A percentile compares a stretch with the other conserved stretches of the same genome.
Evolutionary conservation across 176 grass and related monocot species (phyloP).

Genomic region (Oryza glumipatula): DNA sequence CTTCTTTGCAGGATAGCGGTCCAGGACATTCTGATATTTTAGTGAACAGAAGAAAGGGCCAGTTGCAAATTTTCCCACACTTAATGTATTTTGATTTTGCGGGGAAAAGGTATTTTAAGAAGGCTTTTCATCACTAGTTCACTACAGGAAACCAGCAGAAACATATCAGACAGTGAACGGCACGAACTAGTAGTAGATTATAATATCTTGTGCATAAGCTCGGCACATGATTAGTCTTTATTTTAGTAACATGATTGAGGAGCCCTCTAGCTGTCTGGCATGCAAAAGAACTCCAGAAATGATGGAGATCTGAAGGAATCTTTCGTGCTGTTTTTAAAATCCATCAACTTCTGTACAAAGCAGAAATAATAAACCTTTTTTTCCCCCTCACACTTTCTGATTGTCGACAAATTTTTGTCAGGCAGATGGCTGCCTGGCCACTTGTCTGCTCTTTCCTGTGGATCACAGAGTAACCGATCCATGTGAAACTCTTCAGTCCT

Average conservation of each 20-base stretch:
- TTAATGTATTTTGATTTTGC: background rate
- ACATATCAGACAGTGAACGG: background rate
- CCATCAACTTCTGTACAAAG: background rate
- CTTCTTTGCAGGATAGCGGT: background rate
- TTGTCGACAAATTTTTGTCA: background rate
- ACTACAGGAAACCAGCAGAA: background rate
- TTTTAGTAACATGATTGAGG: slow-evolving; percentile 23
- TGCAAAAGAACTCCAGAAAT: slow-evolving; percentile 50
- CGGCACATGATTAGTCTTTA: background rate
- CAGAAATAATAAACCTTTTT: slow-evolving; percentile 10
- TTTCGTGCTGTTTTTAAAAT: background rate
- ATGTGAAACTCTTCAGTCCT: background rate
- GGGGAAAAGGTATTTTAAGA: background rate
- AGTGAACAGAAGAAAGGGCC: background rate
- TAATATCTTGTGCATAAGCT: background rate
- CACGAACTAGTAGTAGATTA: background rate
- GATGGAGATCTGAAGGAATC: slow-evolving; percentile 42
- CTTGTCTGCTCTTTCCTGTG: background rate
- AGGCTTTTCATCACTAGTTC: background rate
- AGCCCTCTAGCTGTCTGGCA: background rate
- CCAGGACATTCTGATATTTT: background rate
- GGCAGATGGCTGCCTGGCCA: background rate
- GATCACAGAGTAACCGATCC: background rate
- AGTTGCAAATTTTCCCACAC: background rate
- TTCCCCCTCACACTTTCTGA: background rate